These are phyloP conservation scores for Crithidia fasciculata DNA, from an alignment of 208 protist species.

Conservation along the genomic window DNA sequence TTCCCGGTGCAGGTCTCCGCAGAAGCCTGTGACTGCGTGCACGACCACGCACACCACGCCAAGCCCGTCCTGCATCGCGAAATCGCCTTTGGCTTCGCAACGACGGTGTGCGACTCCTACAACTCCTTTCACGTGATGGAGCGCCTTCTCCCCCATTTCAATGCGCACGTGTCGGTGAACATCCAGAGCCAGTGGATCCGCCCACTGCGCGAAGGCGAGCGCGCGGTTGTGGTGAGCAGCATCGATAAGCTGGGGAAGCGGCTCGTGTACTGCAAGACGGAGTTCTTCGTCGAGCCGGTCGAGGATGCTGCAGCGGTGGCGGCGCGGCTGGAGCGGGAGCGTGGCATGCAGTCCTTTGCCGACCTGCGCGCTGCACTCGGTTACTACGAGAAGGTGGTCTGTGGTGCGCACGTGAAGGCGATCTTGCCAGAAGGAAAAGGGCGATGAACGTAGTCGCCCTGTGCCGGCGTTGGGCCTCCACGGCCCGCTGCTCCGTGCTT, in stretches of 20 bases:
- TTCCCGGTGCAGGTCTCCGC: conserved; percentile 51
- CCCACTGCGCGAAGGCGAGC: conserved; percentile 48
- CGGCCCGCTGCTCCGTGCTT: no score
- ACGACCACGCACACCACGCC: background rate
- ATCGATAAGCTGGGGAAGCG: conserved; percentile 79
- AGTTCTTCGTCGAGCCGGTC: conserved; percentile 34
- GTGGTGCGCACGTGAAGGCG: conserved; percentile 70
- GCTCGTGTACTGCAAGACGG: conserved; percentile 70
- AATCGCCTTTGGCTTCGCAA: conserved; percentile 54
- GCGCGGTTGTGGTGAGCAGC: conserved; percentile 55
- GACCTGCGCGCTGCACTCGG: conserved; percentile 47
- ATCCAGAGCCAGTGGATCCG: conserved; percentile 50
- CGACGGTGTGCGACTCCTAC: conserved; percentile 55
- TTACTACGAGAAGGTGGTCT: conserved; percentile 47
- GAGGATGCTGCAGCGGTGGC: conserved; percentile 12
- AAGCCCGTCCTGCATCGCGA: conserved; percentile 1
- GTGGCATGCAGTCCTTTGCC: conserved; percentile 25
- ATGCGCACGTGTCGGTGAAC: conserved; percentile 73
- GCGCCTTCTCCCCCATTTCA: conserved; percentile 47
- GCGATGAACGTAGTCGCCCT: background rate
- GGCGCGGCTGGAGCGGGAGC: conserved; percentile 29
- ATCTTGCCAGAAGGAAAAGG: conserved; percentile 40
- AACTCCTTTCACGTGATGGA: conserved; percentile 80
- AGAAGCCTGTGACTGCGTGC: conserved; percentile 42
- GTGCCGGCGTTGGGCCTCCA: no score